A percentile compares a stretch with the other conserved stretches of the same genome.
These are phyloP conservation scores for Penicillium hordei DNA, from an alignment of 2,329 filamentous ascomycete genomes.

Conservation along the genomic window DNA sequence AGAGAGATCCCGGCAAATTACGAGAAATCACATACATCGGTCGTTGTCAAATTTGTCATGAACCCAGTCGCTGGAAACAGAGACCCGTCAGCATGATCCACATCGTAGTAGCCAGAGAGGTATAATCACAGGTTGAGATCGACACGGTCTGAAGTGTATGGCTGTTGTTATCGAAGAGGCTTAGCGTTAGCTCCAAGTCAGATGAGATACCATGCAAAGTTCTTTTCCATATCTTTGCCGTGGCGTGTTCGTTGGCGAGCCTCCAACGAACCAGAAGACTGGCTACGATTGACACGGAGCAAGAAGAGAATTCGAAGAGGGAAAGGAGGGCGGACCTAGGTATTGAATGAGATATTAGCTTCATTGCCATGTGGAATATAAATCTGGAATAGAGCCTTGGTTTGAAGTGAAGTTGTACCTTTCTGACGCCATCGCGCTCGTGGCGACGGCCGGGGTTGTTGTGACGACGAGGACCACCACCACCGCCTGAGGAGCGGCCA, in stretches of 20 bases:
- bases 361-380: slow-evolving; percentile 7
- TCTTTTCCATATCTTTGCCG: slow-evolving; percentile 34
- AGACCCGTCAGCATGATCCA: slow-evolving; percentile 10
- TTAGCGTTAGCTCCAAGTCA: slow-evolving; percentile 48
- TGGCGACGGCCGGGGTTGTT: slow-evolving; percentile 64
- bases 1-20: slow-evolving; percentile 18
- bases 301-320: slow-evolving; percentile 37
- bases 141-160: slow-evolving; percentile 46
- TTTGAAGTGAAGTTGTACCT: slow-evolving; percentile 56
- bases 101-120: neutral
- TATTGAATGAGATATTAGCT: slow-evolving; percentile 13
- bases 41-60: slow-evolving; percentile 85
- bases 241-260: slow-evolving; percentile 27
- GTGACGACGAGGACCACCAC: slow-evolving; percentile 32
- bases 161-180: slow-evolving; percentile 42
- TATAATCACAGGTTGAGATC: slow-evolving; percentile 47
- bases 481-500: slow-evolving; percentile 29
- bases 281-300: slow-evolving; percentile 36
- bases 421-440: slow-evolving; percentile 86
- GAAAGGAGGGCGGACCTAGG: slow-evolving; percentile 48
- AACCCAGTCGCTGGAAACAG: slow-evolving; percentile 76
- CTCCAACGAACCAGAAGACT: slow-evolving; percentile 27
- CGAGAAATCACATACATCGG: slow-evolving; percentile 46
- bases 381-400: neutral
- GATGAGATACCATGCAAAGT: slow-evolving; percentile 36